Percentiles rank a stretch among this genome's conserved stretches.
Evolutionary conservation across 768 basidiomycete genomes (phyloP).

Genomic region (Leucocoprinus sp.): DNA sequence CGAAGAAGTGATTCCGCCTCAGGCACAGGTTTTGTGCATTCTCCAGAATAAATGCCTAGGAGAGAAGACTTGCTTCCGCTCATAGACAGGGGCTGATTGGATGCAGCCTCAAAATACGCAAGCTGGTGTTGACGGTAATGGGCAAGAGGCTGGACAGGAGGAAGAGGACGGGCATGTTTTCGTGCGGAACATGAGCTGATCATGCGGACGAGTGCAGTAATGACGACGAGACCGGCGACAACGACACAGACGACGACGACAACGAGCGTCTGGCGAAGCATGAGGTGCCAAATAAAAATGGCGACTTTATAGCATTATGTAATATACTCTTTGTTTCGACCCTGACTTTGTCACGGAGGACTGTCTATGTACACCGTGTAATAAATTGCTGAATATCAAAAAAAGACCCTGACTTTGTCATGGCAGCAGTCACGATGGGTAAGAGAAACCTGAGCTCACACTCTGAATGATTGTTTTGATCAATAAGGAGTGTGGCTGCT

Average conservation of each 20-base stretch:
- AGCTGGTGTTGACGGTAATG: conserved; percentile 47
- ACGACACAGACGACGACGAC: conserved; percentile 39
- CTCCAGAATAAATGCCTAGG: conserved; percentile 14
- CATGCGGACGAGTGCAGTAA: conserved; percentile 30
- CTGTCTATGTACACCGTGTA: no score
- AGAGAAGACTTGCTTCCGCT: conserved; percentile 28
- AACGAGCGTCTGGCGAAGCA: conserved; percentile 42
- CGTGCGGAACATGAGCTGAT: conserved; percentile 25
- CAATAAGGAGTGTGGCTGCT: no score
- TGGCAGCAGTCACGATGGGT: no score
- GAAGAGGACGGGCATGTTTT: conserved; percentile 38
- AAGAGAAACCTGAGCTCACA: no score
- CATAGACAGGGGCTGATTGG: conserved; percentile 12
- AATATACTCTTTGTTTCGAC: no score
- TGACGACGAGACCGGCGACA: conserved; percentile 30
- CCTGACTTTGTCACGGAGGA: no score
- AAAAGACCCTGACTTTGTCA: no score
- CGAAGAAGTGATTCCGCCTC: conserved; percentile 13
- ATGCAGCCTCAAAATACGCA: conserved; percentile 29
- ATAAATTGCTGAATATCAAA: no score
- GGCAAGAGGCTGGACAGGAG: conserved; percentile 58
- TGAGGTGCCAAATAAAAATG: no score
- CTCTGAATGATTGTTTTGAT: no score
- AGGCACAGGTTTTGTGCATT: conserved; percentile 11
- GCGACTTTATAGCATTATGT: no score